Evolutionary conservation across 768 basidiomycete species (phyloP).

Genomic region (Tylopilus subfusipes): DNA sequence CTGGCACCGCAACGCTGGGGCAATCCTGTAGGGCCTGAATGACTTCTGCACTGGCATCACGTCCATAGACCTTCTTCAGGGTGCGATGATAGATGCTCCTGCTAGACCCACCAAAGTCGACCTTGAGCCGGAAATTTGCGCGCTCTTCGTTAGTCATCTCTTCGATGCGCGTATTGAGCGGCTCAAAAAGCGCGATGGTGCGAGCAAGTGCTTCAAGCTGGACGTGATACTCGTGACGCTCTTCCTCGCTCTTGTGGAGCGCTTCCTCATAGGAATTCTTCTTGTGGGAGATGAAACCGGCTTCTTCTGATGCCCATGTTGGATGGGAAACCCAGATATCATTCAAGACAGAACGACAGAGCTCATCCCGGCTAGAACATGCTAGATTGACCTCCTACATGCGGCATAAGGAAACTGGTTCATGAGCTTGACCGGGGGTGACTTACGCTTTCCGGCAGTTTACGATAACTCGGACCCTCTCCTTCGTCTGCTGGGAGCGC

Average conservation of each 20-base stretch:
- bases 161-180: constrained; percentile 77
- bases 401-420: constrained; percentile 1
- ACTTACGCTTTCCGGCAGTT: constrained; percentile 83
- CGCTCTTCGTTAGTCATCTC: constrained; percentile 89
- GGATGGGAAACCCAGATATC: constrained; percentile 99
- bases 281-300: constrained; percentile 92
- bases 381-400: constrained; percentile 80
- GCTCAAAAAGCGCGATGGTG: constrained; percentile 89
- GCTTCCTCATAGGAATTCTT: constrained; percentile 97
- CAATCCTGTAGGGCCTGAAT: constrained; percentile 87
- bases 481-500: constrained; percentile 79
- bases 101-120: constrained; percentile 86
- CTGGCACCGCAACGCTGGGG: constrained; percentile 86
- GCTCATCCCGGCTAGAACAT: constrained; percentile 91
- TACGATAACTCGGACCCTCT: constrained; percentile 92
- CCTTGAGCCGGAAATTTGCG: constrained; percentile 70
- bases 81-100: constrained; percentile 88
- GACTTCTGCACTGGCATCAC: constrained; percentile 70
- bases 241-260: constrained; percentile 95
- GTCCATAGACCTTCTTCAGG: constrained; percentile 91
- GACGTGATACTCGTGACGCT: constrained; percentile 96
- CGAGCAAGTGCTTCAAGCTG: constrained; percentile 87
- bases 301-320: constrained; percentile 95
- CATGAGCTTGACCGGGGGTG: neutral
- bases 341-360: constrained; percentile 94